Percentiles rank a stretch among this genome's conserved stretches.
Conservation (phyloP, 768 basidiomycete species). For the Pisolithus albus region DNA sequence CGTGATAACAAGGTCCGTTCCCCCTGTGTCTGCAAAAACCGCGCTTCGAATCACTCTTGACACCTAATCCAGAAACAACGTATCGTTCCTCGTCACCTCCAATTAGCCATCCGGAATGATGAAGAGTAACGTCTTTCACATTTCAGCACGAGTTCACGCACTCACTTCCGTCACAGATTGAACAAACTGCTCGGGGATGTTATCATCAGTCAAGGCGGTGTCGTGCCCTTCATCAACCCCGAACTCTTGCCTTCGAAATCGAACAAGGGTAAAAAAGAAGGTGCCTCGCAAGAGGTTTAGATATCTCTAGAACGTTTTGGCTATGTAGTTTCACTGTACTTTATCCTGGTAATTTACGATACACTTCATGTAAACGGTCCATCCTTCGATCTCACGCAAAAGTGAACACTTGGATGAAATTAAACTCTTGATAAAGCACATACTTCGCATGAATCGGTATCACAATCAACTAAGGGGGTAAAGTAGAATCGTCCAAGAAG, state of each 20-base stretch:
- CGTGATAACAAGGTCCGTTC: conserved; percentile 57
- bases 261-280: conserved; percentile 43
- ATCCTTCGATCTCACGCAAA: too few relatives aligned
- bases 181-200: conserved; percentile 54
- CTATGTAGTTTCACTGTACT: conserved; percentile 19
- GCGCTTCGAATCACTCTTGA: background rate
- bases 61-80: conserved; percentile 45
- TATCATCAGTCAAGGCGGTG: conserved; percentile 74
- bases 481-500: background rate
- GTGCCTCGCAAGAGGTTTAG: conserved; percentile 45
- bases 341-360: conserved; percentile 24
- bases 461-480: background rate
- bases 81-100: conserved; percentile 77
- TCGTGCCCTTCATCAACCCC: conserved; percentile 58
- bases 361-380: conserved; percentile 20
- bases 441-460: background rate
- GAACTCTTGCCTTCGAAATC: conserved; percentile 40
- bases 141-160: background rate
- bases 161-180: conserved; percentile 29
- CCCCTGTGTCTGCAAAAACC: background rate
- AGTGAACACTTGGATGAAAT: too few relatives aligned
- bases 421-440: too few relatives aligned
- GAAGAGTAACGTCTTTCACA: conserved; percentile 48
- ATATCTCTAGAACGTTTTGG: conserved; percentile 8
- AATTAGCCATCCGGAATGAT: conserved; percentile 71